A percentile compares a stretch with the other conserved stretches of the same genome.
These are phyloP conservation scores for Thielaviopsis cerberus DNA, from an alignment of 2,329 filamentous ascomycete genomes.

Conservation along the genomic window DNA sequence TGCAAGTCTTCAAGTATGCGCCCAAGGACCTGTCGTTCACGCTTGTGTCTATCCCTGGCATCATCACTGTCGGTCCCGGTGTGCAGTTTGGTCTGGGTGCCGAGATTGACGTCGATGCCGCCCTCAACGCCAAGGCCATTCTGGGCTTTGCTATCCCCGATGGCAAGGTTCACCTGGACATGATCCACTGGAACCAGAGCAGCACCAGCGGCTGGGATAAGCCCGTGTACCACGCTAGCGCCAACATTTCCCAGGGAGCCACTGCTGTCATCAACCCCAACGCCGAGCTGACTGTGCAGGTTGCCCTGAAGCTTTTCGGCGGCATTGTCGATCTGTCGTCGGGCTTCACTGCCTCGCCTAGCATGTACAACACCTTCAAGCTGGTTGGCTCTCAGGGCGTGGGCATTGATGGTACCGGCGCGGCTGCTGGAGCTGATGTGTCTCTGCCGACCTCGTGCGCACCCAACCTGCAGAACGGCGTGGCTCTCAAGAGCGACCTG, in stretches of 20 bases:
- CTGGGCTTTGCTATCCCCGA: conserved; percentile 19
- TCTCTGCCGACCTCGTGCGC: conserved; percentile 15
- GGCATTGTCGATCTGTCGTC: conserved; percentile 20
- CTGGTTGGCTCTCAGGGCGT: conserved; percentile 16
- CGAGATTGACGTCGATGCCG: conserved; percentile 20
- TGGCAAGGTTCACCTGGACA: conserved; percentile 23
- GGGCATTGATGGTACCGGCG: conserved; percentile 11
- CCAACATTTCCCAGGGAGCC: conserved; percentile 19
- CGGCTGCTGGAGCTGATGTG: conserved; percentile 1
- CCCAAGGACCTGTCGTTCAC: conserved; percentile 21
- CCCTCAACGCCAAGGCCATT: conserved; percentile 18
- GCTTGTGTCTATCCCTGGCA: conserved; percentile 22
- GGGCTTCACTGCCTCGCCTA: conserved; percentile 21
- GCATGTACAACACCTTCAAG: conserved; percentile 21
- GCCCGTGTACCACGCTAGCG: conserved; percentile 20
- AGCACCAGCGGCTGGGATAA: conserved; percentile 19
- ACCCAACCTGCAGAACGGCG: conserved; percentile 11
- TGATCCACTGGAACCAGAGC: conserved; percentile 17
- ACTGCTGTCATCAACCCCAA: conserved; percentile 19
- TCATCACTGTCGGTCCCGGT: conserved; percentile 22
- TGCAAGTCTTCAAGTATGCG: conserved; percentile 19
- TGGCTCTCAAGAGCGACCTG: conserved; percentile 16
- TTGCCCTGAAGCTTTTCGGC: conserved; percentile 21
- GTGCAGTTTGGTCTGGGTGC: conserved; percentile 22
- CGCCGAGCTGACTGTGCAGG: conserved; percentile 22